phyloP scores from a whole-genome alignment of 2,329 filamentous ascomycete species.

The Xylariales sp. region DNA sequence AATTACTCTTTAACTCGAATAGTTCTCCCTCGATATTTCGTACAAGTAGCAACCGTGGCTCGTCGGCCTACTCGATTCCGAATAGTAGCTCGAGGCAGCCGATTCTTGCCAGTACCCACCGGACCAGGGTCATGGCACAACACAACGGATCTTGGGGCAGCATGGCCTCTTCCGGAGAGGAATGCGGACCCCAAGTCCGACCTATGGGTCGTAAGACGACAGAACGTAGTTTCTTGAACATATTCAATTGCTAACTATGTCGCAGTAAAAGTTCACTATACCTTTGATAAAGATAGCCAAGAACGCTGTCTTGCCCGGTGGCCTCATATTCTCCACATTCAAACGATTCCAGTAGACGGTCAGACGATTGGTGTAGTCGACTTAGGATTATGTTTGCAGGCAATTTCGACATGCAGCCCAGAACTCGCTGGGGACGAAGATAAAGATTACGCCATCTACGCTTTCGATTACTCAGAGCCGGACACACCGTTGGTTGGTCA shows the following conservation, averaged over 20 bases:
- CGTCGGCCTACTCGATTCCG: background rate
- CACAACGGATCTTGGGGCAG: constrained; percentile 46
- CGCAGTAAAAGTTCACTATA: constrained; percentile 94
- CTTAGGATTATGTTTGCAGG: constrained; percentile 85
- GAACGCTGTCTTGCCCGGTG: constrained; percentile 90
- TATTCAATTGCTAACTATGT: constrained; percentile 41
- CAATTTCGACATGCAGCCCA: constrained; percentile 81
- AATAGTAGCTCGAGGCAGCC: constrained; percentile 1
- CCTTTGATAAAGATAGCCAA: constrained; percentile 89
- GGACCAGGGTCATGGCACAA: constrained; percentile 43
- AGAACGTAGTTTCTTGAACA: constrained; percentile 14
- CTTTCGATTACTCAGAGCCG: constrained; percentile 94
- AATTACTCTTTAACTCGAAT: constrained; percentile 17
- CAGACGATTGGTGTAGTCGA: constrained; percentile 88
- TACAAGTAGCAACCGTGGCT: background rate
- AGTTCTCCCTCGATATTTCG: background rate
- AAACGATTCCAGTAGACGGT: constrained; percentile 84
- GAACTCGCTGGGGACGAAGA: constrained; percentile 80
- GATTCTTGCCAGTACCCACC: constrained; percentile 6
- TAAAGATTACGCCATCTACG: constrained; percentile 95
- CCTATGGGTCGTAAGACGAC: constrained; percentile 73
- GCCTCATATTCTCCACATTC: constrained; percentile 81
- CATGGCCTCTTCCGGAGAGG: constrained; percentile 50
- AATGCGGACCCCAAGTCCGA: constrained; percentile 67
- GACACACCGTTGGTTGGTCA: constrained; percentile 94